Evolutionary conservation across 495 filamentous ascomycete species (phyloP), one percentile per base, ranked within the genome.

Genomic region (Podospora tetraspora): DNA sequence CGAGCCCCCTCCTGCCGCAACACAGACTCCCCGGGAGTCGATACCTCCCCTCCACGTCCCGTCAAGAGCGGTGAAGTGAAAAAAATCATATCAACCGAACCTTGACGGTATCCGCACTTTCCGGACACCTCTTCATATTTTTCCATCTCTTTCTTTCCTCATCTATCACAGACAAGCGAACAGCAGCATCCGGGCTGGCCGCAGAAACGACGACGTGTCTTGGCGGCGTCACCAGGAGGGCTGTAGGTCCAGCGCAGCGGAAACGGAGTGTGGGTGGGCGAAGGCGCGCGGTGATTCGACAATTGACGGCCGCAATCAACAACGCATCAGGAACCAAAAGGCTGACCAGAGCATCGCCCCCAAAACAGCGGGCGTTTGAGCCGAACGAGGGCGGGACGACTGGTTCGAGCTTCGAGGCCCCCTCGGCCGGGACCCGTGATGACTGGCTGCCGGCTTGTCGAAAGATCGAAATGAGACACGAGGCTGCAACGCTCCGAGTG

Each of bases 311-410:
- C 32, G 64, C 67, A 68, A 74, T 74, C 74, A 77, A 81, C 71
- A 73, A 72, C 71, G 73, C 75, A 68, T 63, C 72, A 77, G 77
- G 77, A 76, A 79, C 78, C 73, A 73, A 70, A 76, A 74, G 73
- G 69, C 69, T 73, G 70, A 67, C 69, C 57, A 65, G 59, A 71
- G 72, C 75, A 70, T 65, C 66, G 74, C 64, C 68, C 69, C 69
- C 57, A 69, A 64, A 66, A 52, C 66, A 25, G 69, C 70, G 68
- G 66, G 70, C 64, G n/a, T 68, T 74, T 72, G 69, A 69, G 71
- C 66, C 68, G 57, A 71, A 65, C 65, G 64, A 67, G 72, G 72
- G 58, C 73, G 70, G 61, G 69, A 52, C 43, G 43, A 52, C 43
- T 19, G 23, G 58, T 56, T 67, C 56, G 61, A 72, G 64, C 30